Base-by-base conservation (phyloP, 2,329 filamentous ascomycete species). In the Colletotrichum camelliae region DNA sequence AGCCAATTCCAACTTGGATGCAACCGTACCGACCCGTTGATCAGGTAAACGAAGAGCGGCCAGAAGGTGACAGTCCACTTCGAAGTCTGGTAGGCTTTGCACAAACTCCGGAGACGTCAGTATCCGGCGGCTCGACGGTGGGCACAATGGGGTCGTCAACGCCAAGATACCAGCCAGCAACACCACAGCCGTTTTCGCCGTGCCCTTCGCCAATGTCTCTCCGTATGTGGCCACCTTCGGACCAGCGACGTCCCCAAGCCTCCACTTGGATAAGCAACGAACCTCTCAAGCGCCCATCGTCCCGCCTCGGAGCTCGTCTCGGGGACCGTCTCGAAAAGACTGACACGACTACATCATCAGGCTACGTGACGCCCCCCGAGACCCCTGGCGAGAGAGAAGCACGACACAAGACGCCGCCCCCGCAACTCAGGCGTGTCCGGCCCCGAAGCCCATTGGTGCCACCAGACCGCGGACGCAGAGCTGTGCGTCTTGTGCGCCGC, bases 1-100 rank as follows among this genome's bases (percentile, higher is more conserved):
- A 91, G 76, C 88, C 89, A 2, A 85, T 91, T 13, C 90, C 90
- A 0, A 74, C 78, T 16, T 88, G 86, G 80, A 89, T 89, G 86
- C 84, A 83, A 61, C 78, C 61, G 6, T 80, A 64, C 4, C 60
- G 24, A 10, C 21, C 29, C 10, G 2, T n/a, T 21, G 12, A 43
- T 5, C 75, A 79, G 80, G 3, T 78, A 80, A 16, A 79, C 67
- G 18, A 74, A 79, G 12, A 78, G 57, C 10, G 57, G 18, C 55
- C 72, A 69, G 29, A 12, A 39, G 39, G 2, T 35, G 29, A 27
- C 18, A 27, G 12, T 4, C 9, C 8, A 15, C 16, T 18, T 18
- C 35, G 33, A 7, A 13, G n/a, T 27, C 18, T 52, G 8, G 13
- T 35, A 13, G 29, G 55, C 27, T 10, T 35, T 12, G 43, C 37